phyloP scores from a whole-genome alignment of 1,284 basidiomycete species.

The Fomitiporia mediterranea region DNA sequence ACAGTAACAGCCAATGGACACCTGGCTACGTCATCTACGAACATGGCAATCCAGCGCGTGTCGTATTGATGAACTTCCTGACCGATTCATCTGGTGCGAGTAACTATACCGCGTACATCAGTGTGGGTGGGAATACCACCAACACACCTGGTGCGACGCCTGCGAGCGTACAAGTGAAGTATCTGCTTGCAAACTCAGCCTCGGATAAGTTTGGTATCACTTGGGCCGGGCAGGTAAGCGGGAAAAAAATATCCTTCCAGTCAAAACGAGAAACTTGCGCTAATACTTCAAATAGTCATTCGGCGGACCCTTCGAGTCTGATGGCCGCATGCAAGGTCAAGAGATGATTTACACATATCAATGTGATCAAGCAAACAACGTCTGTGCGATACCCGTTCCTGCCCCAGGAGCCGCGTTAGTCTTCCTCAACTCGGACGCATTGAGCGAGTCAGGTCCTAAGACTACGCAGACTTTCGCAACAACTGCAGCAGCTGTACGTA shows the following conservation, averaged over 20 bases:
- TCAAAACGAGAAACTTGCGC: too few species aligned
- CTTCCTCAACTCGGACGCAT: conserved; percentile 51
- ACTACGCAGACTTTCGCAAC: conserved; percentile 53
- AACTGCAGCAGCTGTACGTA: conserved; percentile 29
- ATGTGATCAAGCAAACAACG: conserved; percentile 45
- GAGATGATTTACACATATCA: conserved; percentile 46
- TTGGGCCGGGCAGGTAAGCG: conserved; percentile 32
- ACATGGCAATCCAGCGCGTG: conserved; percentile 24
- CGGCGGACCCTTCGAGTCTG: conserved; percentile 35
- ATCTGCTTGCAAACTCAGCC: conserved; percentile 26
- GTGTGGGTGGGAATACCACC: conserved; percentile 24
- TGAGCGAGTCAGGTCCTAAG: conserved; percentile 35
- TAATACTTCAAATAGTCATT: too few species aligned
- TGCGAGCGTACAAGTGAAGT: conserved; percentile 22
- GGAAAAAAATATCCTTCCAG: too few species aligned
- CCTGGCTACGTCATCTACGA: conserved; percentile 29
- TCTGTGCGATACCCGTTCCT: conserved; percentile 59
- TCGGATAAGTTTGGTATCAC: conserved; percentile 39
- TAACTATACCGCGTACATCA: conserved; percentile 27
- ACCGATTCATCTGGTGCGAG: conserved; percentile 25
- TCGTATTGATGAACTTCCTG: conserved; percentile 29
- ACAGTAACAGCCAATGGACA: conserved; percentile 22
- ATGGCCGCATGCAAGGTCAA: conserved; percentile 54
- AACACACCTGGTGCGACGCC: conserved; percentile 20
- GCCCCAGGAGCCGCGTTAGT: conserved; percentile 72